Conservation (phyloP, 1,139 yeast species). For the Kodamaea fungicola region DNA sequence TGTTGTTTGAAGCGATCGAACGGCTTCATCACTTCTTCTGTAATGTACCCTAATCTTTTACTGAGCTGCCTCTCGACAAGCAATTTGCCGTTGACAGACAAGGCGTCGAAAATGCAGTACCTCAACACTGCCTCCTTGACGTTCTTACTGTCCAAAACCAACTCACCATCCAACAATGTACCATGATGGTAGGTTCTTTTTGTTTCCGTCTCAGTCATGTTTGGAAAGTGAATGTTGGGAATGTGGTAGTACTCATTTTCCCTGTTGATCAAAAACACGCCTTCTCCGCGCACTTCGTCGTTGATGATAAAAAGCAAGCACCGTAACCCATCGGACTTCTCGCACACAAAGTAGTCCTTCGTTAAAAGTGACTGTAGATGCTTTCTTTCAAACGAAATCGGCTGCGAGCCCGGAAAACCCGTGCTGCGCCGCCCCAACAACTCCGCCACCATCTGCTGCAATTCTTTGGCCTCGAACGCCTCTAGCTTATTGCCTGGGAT, state of each 20-base stretch:
- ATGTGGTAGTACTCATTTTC: constrained; percentile 82
- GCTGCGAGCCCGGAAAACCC: constrained; percentile 87
- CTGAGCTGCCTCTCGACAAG: constrained; percentile 69
- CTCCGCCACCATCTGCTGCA: constrained; percentile 67
- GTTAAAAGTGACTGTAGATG: constrained; percentile 65
- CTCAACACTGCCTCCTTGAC: constrained; percentile 52
- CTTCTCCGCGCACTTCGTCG: constrained; percentile 73
- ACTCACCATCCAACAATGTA: constrained; percentile 89
- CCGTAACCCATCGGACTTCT: constrained; percentile 90
- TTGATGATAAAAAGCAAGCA: constrained; percentile 66
- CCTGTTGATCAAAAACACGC: constrained; percentile 74
- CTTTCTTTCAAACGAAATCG: constrained; percentile 78
- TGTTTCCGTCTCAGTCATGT: constrained; percentile 47
- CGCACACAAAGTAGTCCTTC: constrained; percentile 80
- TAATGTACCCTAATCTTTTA: constrained; percentile 81
- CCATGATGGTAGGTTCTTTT: constrained; percentile 70
- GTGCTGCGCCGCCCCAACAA: constrained; percentile 54
- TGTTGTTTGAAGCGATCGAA: constrained; percentile 63
- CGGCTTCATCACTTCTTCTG: constrained; percentile 80
- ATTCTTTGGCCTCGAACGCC: constrained; percentile 62
- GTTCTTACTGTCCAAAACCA: constrained; percentile 57
- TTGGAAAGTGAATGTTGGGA: constrained; percentile 83
- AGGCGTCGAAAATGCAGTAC: constrained; percentile 86
- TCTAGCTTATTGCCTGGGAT: constrained; percentile 83
- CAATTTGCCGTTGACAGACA: constrained; percentile 74